Percentiles rank a stretch among this genome's conserved stretches.
These are phyloP conservation scores for Pueraria montana DNA, from an alignment of 306 rosid genomes.

Conservation along the genomic window DNA sequence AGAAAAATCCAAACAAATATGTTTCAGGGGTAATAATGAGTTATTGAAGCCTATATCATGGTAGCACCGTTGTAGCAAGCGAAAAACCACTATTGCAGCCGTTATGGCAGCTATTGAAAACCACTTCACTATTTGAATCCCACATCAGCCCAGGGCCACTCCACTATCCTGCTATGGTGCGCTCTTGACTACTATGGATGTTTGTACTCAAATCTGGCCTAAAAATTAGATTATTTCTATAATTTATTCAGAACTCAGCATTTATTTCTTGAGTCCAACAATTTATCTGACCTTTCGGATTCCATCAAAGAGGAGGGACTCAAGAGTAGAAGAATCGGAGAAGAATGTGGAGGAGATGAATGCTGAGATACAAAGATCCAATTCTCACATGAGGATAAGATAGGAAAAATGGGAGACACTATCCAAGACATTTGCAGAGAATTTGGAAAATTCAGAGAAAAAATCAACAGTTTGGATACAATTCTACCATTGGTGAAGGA, in stretches of 20 bases:
- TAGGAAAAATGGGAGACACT: neutral
- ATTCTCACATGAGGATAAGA: neutral
- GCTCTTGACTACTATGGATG: neutral
- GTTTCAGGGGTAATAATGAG: neutral
- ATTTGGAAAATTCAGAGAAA: neutral
- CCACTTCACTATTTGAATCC: neutral
- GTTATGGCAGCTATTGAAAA: neutral
- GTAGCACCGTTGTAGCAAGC: neutral
- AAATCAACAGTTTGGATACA: neutral
- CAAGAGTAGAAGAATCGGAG: neutral
- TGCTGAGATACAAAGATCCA: neutral
- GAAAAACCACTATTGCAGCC: neutral
- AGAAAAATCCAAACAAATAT: neutral
- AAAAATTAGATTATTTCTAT: neutral
- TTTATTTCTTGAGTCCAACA: neutral
- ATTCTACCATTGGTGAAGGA: neutral
- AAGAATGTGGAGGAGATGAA: neutral
- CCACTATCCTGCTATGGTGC: neutral
- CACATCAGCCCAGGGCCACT: neutral
- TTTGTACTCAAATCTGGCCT: neutral
- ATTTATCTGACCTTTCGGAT: neutral
- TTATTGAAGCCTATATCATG: neutral
- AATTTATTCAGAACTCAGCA: no score
- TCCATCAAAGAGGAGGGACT: neutral
- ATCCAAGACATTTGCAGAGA: neutral